These are phyloP conservation scores for Candida germanica DNA, from an alignment of 805 yeast species.

Conservation along the genomic window DNA sequence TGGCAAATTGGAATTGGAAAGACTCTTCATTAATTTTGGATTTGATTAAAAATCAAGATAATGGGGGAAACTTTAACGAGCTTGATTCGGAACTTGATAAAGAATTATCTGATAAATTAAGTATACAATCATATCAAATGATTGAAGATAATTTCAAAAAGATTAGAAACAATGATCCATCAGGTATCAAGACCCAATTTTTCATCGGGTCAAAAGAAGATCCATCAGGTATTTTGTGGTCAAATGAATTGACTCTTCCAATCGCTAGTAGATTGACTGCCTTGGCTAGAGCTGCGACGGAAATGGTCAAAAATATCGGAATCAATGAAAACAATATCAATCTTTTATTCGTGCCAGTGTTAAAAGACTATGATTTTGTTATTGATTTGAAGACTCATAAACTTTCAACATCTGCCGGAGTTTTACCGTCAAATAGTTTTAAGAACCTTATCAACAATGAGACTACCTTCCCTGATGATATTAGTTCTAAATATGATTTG, in stretches of 20 bases:
- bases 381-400: slow-evolving; percentile 52
- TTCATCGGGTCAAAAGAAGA: slow-evolving; percentile 84
- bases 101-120: slow-evolving; percentile 57
- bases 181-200: slow-evolving; percentile 72
- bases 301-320: slow-evolving; percentile 49
- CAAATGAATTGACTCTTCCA: slow-evolving; percentile 60
- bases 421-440: slow-evolving; percentile 51
- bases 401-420: slow-evolving; percentile 51
- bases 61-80: slow-evolving; percentile 6
- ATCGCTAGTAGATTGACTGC: slow-evolving; percentile 88
- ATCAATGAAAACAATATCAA: slow-evolving; percentile 38
- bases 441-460: slow-evolving; percentile 54
- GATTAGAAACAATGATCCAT: slow-evolving; percentile 76
- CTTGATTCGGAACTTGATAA: slow-evolving; percentile 28
- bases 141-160: slow-evolving; percentile 64
- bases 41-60: slow-evolving; percentile 44
- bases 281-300: slow-evolving; percentile 70
- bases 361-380: slow-evolving; percentile 80
- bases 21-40: slow-evolving; percentile 83
- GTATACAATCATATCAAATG: slow-evolving; percentile 57
- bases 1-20: slow-evolving; percentile 92
- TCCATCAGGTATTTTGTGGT: slow-evolving; percentile 84
- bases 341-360: slow-evolving; percentile 73
- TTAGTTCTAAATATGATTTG: slow-evolving; percentile 57
- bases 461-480: slow-evolving; percentile 42